These are phyloP conservation scores for Fusarium albidum DNA, from an alignment of 2,329 filamentous ascomycete genomes.

Conservation along the genomic window DNA sequence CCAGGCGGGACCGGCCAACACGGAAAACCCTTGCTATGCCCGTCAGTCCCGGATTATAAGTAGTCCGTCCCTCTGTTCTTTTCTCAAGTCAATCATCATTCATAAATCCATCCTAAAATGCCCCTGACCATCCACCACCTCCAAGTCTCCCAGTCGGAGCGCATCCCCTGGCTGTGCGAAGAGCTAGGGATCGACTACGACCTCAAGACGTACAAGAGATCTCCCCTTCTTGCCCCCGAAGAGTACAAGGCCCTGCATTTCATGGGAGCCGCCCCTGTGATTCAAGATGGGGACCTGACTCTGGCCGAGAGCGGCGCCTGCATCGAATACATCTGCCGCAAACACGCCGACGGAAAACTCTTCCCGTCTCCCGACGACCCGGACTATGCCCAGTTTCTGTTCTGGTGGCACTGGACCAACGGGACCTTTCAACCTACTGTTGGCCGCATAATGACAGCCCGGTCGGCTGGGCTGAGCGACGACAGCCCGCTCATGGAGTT, in stretches of 20 bases:
- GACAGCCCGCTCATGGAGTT: conserved; percentile 42
- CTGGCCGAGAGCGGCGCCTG: conserved; percentile 68
- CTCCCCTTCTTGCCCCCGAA: conserved; percentile 30
- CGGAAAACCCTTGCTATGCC: conserved; percentile 8
- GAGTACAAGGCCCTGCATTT: conserved; percentile 48
- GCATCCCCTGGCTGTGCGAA: conserved; percentile 71
- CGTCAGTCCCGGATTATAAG: too few relatives aligned
- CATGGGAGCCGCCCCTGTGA: conserved; percentile 65
- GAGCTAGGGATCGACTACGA: conserved; percentile 65
- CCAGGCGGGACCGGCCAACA: conserved; percentile 16
- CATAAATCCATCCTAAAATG: conserved; percentile 20
- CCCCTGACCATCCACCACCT: conserved; percentile 61
- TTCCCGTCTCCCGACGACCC: conserved; percentile 53
- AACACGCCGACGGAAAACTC: conserved; percentile 59
- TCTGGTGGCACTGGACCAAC: conserved; percentile 70
- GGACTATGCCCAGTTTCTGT: conserved; percentile 67
- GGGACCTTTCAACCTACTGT: conserved; percentile 53
- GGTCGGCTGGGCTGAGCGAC: not conserved
- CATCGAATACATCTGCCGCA: conserved; percentile 67
- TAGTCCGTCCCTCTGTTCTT: not conserved
- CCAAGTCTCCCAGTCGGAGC: conserved; percentile 68
- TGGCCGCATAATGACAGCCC: conserved; percentile 47
- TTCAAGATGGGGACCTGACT: conserved; percentile 60
- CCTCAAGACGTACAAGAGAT: conserved; percentile 32
- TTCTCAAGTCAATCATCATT: too few relatives aligned